Evolutionary conservation across 2,329 filamentous ascomycete species (phyloP), one percentile per base, ranked within the genome.

Genomic region (Cladosporium halotolerans): DNA sequence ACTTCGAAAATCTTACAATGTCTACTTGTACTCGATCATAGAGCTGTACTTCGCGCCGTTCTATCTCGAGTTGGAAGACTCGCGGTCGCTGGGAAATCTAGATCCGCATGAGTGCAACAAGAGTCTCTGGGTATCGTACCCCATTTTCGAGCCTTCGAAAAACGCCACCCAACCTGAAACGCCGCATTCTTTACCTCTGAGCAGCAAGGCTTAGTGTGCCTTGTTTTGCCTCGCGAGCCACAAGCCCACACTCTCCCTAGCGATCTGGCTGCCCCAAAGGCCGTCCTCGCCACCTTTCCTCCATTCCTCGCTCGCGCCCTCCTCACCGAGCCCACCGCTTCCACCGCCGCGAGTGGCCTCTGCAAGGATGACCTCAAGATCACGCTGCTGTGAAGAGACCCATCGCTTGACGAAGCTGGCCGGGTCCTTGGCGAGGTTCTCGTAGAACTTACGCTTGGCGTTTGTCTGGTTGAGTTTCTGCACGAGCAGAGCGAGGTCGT

Each of bases 361-460:
- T 54, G 90, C 92, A 57, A 93, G 79, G 45, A 96, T 85, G 6
- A 93, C 83, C 65, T 95, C 90, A 34, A 96, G 76, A 68, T 97
- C 92, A 45, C 91, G 80, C 72, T 90, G 90, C 74, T 99, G 93
- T 13, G 86, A 92, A 64, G 85, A 89, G 49, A 95, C 78, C 93
- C 93, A 99, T 65, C 88, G 83, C 59, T 82, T 84, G 56, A 96
- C 79, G 64, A 97, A 97, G 10, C 80, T 82, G 13, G 88, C 85
- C 0, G 93, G 93, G 62, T 96, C 90, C 58, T 86, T 82, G 55
- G 84, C 82, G 58, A 97, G 77, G 4, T 83, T 82, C 6, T 81
- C 83, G 70, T 93, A 86, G 75, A 99, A 99, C 13, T 85, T 82
- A 68, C 96, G 89, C 68, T 95, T 95, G 19, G 89, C 88, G 68